These are phyloP conservation scores for Rhizopus arrhizus DNA, from an alignment of 371 early-diverging fungal genomes.

Conservation along the genomic window DNA sequence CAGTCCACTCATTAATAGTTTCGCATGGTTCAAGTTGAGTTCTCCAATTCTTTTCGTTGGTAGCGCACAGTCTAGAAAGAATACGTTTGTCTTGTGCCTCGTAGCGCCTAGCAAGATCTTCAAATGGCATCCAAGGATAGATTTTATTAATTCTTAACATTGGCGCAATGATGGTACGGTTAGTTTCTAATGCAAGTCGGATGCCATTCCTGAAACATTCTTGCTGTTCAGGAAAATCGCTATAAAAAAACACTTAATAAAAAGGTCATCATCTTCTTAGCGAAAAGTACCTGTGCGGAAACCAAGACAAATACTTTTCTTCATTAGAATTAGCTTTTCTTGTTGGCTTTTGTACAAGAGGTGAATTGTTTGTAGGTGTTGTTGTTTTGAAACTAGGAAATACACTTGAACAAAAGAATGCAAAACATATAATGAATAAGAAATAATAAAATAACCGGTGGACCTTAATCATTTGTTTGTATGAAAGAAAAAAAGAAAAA, in stretches of 20 bases:
- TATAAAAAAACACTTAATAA: slow-evolving; percentile 2
- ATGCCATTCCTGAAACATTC: slow-evolving; percentile 51
- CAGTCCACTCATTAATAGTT: slow-evolving; percentile 28
- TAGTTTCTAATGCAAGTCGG: slow-evolving; percentile 46
- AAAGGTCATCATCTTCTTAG: neutral
- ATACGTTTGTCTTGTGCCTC: slow-evolving; percentile 39
- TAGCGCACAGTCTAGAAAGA: slow-evolving; percentile 23
- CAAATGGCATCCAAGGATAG: slow-evolving; percentile 48
- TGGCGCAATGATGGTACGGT: slow-evolving; percentile 52
- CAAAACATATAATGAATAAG: slow-evolving; percentile 18
- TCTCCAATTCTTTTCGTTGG: slow-evolving; percentile 23
- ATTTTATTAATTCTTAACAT: slow-evolving; percentile 42
- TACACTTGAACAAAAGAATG: slow-evolving; percentile 16
- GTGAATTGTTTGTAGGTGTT: neutral
- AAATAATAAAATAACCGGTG: slow-evolving; percentile 26
- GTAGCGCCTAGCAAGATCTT: slow-evolving; percentile 36
- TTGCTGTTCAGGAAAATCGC: slow-evolving; percentile 45
- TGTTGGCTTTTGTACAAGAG: neutral
- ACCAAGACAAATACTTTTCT: slow-evolving; percentile 36
- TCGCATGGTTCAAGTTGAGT: slow-evolving; percentile 32
- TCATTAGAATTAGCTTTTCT: slow-evolving; percentile 13
- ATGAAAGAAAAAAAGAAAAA: slow-evolving; percentile 1
- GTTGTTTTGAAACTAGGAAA: slow-evolving; percentile 19
- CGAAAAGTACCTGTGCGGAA: slow-evolving; percentile 30
- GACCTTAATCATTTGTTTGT: slow-evolving; percentile 23